Conservation (phyloP, 2,329 filamentous ascomycete species). For the Sarocladiaceae sp. region DNA sequence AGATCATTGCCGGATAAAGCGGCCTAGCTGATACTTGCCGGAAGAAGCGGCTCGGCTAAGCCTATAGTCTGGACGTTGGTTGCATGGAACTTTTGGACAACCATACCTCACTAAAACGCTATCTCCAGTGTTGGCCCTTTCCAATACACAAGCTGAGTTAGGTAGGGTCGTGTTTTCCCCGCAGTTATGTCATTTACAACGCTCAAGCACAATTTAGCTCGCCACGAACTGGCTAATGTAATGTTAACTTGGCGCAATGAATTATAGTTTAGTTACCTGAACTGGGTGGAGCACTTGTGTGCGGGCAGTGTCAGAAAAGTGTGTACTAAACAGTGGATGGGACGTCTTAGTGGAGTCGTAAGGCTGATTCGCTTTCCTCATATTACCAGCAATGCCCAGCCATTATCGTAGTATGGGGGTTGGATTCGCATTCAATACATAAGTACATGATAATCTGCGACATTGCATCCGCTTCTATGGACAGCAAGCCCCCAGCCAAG, state of each 20-base stretch:
- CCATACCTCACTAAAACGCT: neutral
- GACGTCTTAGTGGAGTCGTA: conserved; percentile 1
- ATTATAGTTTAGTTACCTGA: neutral
- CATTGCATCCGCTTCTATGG: too few relatives aligned
- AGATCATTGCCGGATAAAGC: conserved; percentile 2
- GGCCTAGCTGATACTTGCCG: neutral
- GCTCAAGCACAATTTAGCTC: neutral
- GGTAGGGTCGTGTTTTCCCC: neutral
- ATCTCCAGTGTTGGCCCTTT: neutral
- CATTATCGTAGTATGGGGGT: neutral
- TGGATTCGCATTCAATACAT: conserved; percentile 3
- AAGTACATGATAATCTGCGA: neutral
- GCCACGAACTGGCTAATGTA: neutral
- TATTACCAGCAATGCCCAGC: neutral
- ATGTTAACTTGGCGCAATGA: neutral
- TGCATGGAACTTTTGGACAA: conserved; percentile 1
- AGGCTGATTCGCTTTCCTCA: neutral
- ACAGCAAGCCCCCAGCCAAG: neutral
- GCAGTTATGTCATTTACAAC: neutral
- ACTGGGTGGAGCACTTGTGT: neutral
- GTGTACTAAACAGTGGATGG: neutral
- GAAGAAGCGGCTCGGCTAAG: conserved; percentile 1
- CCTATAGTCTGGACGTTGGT: neutral
- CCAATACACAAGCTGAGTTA: neutral
- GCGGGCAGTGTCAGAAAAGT: neutral